Conservation (phyloP, 306 rosid species). For the Citrullus colocynthis region DNA sequence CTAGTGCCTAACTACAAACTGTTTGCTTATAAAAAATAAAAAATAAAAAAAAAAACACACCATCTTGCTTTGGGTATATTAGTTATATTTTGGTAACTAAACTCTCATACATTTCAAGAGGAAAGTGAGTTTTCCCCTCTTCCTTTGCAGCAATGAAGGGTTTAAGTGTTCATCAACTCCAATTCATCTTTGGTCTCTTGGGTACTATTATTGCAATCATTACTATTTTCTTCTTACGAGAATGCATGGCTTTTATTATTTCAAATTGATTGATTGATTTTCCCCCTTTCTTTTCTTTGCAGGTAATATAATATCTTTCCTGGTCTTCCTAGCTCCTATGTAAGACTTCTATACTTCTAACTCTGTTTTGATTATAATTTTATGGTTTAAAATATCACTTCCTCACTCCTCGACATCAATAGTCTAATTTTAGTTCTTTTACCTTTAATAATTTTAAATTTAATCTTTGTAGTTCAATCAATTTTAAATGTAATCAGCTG, state of each 20-base stretch:
- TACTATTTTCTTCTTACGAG: no score
- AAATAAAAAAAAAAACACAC: not conserved
- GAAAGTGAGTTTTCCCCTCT: not conserved
- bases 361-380: no score
- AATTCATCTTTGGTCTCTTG: slow-evolving; percentile 44
- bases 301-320: slow-evolving; percentile 56
- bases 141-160: not conserved
- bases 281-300: not conserved
- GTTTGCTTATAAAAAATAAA: not conserved
- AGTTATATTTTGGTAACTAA: not conserved
- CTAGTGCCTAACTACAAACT: not conserved
- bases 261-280: not conserved
- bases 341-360: slow-evolving; percentile 14
- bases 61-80: not conserved
- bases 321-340: slow-evolving; percentile 69
- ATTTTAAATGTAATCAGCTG: no score
- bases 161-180: slow-evolving; percentile 25
- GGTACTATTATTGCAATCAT: slow-evolving; percentile 18
- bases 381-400: no score
- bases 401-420: no score
- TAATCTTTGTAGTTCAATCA: no score
- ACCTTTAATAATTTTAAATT: no score
- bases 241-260: not conserved
- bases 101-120: not conserved
- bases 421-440: no score